Evolutionary conservation across 768 basidiomycete species (phyloP), one percentile per base, ranked within the genome.

Genomic region (Boletus fagicola): DNA sequence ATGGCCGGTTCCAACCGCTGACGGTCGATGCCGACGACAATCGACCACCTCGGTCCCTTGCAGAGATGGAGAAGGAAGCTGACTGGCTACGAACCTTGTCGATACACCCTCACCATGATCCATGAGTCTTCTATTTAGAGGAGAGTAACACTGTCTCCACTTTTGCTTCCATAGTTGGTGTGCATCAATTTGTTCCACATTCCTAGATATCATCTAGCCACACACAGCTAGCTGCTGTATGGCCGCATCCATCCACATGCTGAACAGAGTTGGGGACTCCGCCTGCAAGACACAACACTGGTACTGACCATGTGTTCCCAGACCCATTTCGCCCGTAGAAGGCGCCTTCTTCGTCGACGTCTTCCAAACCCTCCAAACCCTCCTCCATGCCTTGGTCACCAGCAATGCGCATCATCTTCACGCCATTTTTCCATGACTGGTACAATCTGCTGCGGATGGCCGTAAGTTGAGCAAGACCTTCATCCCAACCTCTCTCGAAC

Each of bases 41-140:
- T 56, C 74, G 91, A 54, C 63, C 64, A n/a, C 80, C 87, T 30
- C 78, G 93, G 51, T 76, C 80, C 8, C 62, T 80, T 60, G 78
- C 84, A 54, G 92, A 94, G 56, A 94, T 94, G 93, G 83, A 85
- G 70, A 76, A 77, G 54, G 92, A 95, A 71, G 91, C 92, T 1
- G 65, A 57, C 20, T 89, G 88, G 88, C 70, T 94, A 35, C 77
- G 71, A 54, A 68, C 67, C 2, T 82, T 92, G 60, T 88, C 89
- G 60, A 56, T 63, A 31, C 39, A 43, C 48, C 20, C 56, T 18
- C 52, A 33, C 15, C 51, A 58, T 3, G 42, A 50, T 13, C 18
- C 26, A 45, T 56, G 40, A 57, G 10, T 28, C 35, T 13, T 36
- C 13, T 31, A 12, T 33, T 38, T 40, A 33, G 39, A 39, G 43